Base-by-base conservation (phyloP, 345 rosid genomes). In the Ceriops decandra region DNA sequence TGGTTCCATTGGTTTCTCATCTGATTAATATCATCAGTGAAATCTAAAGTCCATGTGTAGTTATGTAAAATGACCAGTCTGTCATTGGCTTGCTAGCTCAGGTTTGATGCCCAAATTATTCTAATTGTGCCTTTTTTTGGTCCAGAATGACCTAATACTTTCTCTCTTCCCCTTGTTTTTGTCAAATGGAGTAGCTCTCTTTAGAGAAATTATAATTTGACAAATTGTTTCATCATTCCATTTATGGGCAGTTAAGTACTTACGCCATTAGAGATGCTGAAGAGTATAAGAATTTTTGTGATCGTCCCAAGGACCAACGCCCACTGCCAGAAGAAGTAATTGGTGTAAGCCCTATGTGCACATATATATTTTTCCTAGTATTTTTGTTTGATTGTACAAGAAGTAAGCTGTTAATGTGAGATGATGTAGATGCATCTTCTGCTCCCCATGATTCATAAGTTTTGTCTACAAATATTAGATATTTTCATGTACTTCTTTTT, bases 271-370 rank as follows among this genome's bases (percentile, higher is more conserved):
- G 98, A 79, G 96, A 92, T 69, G 86, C 85, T 36, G 96, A 88
- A 64, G 95, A 92, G 78, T 90, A 92, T 67, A 92, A 81, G 77
- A 92, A 92, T 52, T 92, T 88, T 79, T 92, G 96, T 68, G 95
- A 92, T 77, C 88, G 91, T 4, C 75, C 93, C 5, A 93, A 77
- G 79, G 95, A 88, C 66, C 98, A 93, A 76, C 90, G 96, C 8
- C 97, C 90, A 0, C 83, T 79, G 51, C 93, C 97, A 52, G 98
- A 90, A 65, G 98, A 93, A 84, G 90, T 86, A 76, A 85, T 93
- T 59, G 86, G 89, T 80, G 97, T 87, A 81, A 86, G 95, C 69
- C 30, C 68, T 80, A 16, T 4, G 0, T 13, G 49, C 19, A 42
- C 16, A 13, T 42, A 13, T 15, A 42, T 42, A 42, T 13, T 2